phyloP scores from a whole-genome alignment of 805 yeast species.

The Starmerella riodocensis region DNA sequence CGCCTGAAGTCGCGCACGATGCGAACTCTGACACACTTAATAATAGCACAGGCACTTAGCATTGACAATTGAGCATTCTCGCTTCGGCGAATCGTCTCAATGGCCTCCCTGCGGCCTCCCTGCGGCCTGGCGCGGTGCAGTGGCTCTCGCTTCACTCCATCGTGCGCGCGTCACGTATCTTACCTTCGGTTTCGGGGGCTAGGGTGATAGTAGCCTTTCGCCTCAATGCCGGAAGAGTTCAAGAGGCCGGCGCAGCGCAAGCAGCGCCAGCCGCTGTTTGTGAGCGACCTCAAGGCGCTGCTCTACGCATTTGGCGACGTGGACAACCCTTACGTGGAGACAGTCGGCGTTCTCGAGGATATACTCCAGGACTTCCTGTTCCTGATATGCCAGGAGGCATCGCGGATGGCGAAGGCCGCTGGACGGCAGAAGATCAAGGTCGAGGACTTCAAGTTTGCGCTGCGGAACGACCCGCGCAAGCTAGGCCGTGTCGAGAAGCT shows the following conservation, averaged over 20 bases:
- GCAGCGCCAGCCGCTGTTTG: constrained; percentile 25
- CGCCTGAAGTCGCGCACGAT: no score
- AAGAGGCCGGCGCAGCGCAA: constrained; percentile 8
- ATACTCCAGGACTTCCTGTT: constrained; percentile 49
- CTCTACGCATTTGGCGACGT: constrained; percentile 65
- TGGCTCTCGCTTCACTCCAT: no score
- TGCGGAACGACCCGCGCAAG: constrained; percentile 52
- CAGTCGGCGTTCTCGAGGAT: constrained; percentile 55
- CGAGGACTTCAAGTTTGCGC: constrained; percentile 59
- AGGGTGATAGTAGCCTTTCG: constrained; percentile 1
- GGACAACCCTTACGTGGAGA: constrained; percentile 50
- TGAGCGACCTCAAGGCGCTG: constrained; percentile 39
- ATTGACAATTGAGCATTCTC: no score
- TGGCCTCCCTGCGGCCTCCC: no score
- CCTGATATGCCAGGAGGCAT: constrained; percentile 46
- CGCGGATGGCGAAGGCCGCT: constrained; percentile 38
- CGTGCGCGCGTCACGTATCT: no score
- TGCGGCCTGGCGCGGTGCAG: no score
- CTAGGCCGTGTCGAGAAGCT: constrained; percentile 59
- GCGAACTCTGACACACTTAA: no score
- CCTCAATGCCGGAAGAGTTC: constrained; percentile 7
- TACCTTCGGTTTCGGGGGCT: no score
- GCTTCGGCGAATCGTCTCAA: no score
- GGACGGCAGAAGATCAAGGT: constrained; percentile 50
- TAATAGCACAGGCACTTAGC: no score